phyloP scores from a whole-genome alignment of 1,139 yeast species.

The Blastobotrys apis region DNA sequence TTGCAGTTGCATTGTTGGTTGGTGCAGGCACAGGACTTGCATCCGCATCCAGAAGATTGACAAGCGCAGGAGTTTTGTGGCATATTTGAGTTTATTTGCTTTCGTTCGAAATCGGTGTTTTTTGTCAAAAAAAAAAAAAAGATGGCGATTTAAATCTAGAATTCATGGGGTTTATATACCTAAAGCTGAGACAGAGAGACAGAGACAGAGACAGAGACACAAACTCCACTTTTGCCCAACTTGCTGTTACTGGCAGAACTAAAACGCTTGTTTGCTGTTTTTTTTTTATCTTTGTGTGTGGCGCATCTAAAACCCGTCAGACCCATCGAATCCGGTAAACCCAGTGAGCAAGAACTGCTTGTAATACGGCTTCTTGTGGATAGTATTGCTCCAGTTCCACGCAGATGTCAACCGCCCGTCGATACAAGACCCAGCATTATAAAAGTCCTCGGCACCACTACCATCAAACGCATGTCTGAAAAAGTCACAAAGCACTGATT shows the following conservation, averaged over 20 bases:
- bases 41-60: neutral
- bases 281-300: no score
- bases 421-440: conserved; percentile 74
- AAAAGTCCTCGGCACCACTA: conserved; percentile 73
- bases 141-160: neutral
- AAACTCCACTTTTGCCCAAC: no score
- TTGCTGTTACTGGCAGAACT: no score
- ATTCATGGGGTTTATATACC: no score
- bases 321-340: conserved; percentile 70
- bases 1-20: neutral
- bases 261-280: no score
- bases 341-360: conserved; percentile 63
- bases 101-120: no score
- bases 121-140: neutral
- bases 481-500: conserved; percentile 57
- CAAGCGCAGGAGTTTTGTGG: neutral
- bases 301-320: conserved; percentile 46
- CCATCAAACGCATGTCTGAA: conserved; percentile 73
- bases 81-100: no score
- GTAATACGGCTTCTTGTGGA: conserved; percentile 58
- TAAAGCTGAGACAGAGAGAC: no score
- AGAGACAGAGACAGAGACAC: no score
- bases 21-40: conserved; percentile 1
- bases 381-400: conserved; percentile 73
- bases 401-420: conserved; percentile 75